Percentiles rank a stretch among this genome's conserved stretches.
phyloP scores from a whole-genome alignment of 345 rosid species.

The Salix exigua region DNA sequence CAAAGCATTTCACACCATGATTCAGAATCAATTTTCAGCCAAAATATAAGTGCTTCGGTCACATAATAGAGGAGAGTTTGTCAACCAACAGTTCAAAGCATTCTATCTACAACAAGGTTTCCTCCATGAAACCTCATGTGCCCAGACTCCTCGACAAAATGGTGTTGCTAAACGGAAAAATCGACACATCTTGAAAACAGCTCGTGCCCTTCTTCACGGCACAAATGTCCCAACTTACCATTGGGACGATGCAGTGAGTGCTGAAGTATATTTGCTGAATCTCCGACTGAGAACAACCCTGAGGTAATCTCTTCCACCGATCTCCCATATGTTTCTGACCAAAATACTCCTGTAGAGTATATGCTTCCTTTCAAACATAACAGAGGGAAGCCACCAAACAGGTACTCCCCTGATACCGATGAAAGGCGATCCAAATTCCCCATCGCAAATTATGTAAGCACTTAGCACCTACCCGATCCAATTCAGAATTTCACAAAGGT shows the following conservation, averaged over 20 bases:
- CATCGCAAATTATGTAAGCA: not conserved
- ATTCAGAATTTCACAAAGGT: not conserved
- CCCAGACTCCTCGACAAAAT: not conserved
- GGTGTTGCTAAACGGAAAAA: not conserved
- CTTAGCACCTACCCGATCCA: not conserved
- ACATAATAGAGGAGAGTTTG: not conserved
- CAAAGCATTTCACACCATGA: not conserved
- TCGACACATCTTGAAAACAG: not conserved
- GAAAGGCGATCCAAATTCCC: not conserved
- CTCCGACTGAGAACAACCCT: not conserved
- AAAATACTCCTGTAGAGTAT: not conserved
- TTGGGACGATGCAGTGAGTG: not conserved
- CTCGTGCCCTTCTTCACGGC: not conserved
- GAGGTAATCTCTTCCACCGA: not conserved
- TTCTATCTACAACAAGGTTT: not conserved
- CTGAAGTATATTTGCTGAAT: not conserved
- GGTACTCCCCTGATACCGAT: not conserved
- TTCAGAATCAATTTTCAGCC: not conserved
- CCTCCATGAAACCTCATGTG: not conserved
- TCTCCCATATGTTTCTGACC: not conserved
- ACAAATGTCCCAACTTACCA: too few species aligned
- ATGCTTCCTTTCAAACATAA: not conserved
- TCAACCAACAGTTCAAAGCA: not conserved
- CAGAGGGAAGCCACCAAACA: not conserved
- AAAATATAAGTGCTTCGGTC: not conserved